Base-by-base conservation (phyloP, 306 rosid species). In the Pterocarpus santalinus region DNA sequence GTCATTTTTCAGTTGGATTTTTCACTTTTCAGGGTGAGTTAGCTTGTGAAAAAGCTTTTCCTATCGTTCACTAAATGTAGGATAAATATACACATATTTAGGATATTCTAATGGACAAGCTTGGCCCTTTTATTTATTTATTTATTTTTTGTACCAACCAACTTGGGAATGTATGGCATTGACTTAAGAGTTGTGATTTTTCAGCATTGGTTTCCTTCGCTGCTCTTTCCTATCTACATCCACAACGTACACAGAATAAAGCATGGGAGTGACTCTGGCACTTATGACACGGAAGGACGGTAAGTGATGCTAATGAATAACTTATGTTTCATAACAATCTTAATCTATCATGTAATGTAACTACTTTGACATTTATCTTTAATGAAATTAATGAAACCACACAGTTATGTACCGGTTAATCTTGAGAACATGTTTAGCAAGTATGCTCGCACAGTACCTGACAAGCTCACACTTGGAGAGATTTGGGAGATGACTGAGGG, bases 231-330 rank as follows among this genome's bases (percentile, higher is more conserved):
- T 0, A 65, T 95, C 47, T 86, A 95, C 85, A 84, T 95, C 67
- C 22, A 71, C 65, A 93, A 91, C 77, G 84, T 95, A 35, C 97
- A 93, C 86, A 91, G 15, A 77, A 7, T 72, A 49, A 93, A 95
- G 86, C 97, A 95, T 49, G 99, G 98, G 15, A 95, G 99, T 73
- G 99, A 95, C 81, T 74, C 92, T 2, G 94, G 90, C 75, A 78
- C 83, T 4, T 95, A 93, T 69, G 98, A 95, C 89, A 90, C 96
- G 1, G 97, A 93, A 85, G 97, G 98, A 87, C 87, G 97, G 99
- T 91, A 52, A 58, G 81, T 33, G 65, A 47, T 10, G 22, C 28
- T 15, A 60, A 34, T 38, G 17, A 41, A 32, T 13, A 30, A 4
- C 6, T 41, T 35, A 1, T 4, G 41, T n/a, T 46, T 32, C 12